phyloP scores from a whole-genome alignment of 352 stramenopile species.

The Globisporangium mamillatum region DNA sequence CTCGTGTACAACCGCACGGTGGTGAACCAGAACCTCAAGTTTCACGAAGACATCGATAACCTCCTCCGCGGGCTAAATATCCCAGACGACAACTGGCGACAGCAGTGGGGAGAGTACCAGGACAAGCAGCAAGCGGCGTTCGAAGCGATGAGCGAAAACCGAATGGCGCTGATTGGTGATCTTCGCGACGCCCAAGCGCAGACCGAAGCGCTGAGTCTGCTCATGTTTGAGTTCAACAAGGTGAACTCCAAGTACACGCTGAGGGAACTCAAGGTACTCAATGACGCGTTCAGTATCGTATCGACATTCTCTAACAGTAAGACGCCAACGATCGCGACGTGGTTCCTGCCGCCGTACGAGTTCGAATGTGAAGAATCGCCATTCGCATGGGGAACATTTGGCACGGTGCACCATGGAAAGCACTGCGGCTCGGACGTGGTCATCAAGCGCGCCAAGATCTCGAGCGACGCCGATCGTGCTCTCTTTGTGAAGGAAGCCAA shows the following conservation, averaged over 20 bases:
- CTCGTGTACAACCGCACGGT: too few species aligned
- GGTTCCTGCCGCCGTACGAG: slow-evolving; percentile 3
- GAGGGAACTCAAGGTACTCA: slow-evolving; percentile 1
- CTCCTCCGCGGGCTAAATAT: too few species aligned
- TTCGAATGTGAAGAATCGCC: neutral
- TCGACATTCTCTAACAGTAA: neutral
- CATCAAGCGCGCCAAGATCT: neutral
- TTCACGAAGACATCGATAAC: too few species aligned
- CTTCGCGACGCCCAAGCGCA: neutral
- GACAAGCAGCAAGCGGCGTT: neutral
- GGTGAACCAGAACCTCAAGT: too few species aligned
- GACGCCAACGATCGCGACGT: neutral
- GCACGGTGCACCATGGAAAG: neutral
- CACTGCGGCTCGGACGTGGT: neutral
- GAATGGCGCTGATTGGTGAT: neutral
- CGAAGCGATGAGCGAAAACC: neutral
- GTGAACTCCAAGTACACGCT: neutral
- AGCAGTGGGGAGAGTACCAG: neutral
- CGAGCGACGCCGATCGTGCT: too few species aligned
- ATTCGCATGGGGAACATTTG: neutral
- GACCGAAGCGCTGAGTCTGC: neutral
- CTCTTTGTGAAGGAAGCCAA: slow-evolving; percentile 1
- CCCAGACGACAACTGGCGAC: too few species aligned
- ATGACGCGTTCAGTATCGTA: neutral
- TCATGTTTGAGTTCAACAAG: slow-evolving; percentile 1